Base-by-base conservation (phyloP, 768 basidiomycete species). In the Tylopilus subfusipes region DNA sequence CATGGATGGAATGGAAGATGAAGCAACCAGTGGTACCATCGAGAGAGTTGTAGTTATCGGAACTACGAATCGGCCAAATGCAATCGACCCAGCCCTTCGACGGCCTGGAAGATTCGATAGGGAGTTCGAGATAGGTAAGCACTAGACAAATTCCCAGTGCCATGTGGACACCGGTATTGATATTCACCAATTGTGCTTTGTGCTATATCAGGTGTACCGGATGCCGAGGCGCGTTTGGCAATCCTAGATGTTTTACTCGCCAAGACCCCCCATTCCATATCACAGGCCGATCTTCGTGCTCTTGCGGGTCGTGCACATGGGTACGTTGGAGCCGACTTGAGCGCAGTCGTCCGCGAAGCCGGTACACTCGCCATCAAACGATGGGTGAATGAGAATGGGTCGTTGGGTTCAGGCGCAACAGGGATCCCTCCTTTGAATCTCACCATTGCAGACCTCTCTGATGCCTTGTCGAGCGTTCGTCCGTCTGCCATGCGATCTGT, bases 301-400 rank as follows among this genome's bases (percentile, higher is more conserved):
- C 72, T 98, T 18, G 88, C 95, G 0, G 78, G 82, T 12, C 82
- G 82, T 30, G 93, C 94, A 12, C 93, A 99, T 59, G 97, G 97
- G 0, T 98, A 95, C 68, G 97, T 99, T 43, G 97, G 96, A 8
- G 97, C 97, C 6, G 97, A 99, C 70, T 78, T 99, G 42, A 85
- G 87, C 30, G 92, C 94, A 0, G 84, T 98, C 50, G 84, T 98
- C 22, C 88, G 96, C 30, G 91, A 96, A 71, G 94, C 94, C 10
- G 95, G 95, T 3, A 94, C 93, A 3, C 71, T 84, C 21, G 90
- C 94, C 3, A 96, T 99, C 68, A 95, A 95, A 63, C 84, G 88
- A 18, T 90, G 84, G 83, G 72, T 88, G 25, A 73, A 74, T 29
- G 58, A 54, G 33, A 54, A 57, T 34, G 30, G 34, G 19, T 53